These are phyloP conservation scores for Microbotryum scabiosae DNA, from an alignment of 1,284 basidiomycete species.

Conservation along the genomic window DNA sequence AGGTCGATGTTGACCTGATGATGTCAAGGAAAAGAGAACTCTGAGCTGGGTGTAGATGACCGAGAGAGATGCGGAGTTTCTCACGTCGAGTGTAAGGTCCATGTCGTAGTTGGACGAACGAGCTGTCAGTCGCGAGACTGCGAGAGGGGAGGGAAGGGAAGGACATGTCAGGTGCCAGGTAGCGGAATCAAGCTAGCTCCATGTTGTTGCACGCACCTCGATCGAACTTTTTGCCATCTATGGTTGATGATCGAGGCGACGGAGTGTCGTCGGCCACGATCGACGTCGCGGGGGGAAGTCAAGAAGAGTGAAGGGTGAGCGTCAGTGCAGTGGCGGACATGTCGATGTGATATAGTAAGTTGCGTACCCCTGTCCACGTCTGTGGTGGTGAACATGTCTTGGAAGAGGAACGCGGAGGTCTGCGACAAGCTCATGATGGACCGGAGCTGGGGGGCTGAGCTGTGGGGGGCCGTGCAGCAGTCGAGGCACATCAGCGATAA, in stretches of 20 bases:
- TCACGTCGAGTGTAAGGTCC: constrained; percentile 68
- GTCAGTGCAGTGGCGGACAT: background rate
- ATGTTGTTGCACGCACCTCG: constrained; percentile 56
- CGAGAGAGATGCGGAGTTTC: background rate
- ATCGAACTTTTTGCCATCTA: constrained; percentile 88
- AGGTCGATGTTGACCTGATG: constrained; percentile 78
- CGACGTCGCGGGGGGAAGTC: no score
- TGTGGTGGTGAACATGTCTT: constrained; percentile 78
- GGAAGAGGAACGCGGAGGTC: constrained; percentile 65
- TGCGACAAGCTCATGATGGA: constrained; percentile 13
- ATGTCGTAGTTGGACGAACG: constrained; percentile 80
- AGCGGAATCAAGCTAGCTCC: background rate
- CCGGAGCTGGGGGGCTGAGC: no score
- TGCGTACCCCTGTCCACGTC: constrained; percentile 61
- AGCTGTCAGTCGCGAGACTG: constrained; percentile 74
- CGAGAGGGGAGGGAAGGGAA: background rate
- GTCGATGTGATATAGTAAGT: background rate
- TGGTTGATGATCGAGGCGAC: background rate
- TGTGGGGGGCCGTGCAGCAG: no score
- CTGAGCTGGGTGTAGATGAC: constrained; percentile 2
- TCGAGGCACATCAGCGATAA: no score
- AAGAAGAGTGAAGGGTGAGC: background rate
- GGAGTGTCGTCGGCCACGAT: no score
- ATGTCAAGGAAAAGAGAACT: constrained; percentile 1
- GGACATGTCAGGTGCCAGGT: constrained; percentile 8